Conservation (phyloP, 805 yeast species). For the Blastobotrys chiropterorum region DNA sequence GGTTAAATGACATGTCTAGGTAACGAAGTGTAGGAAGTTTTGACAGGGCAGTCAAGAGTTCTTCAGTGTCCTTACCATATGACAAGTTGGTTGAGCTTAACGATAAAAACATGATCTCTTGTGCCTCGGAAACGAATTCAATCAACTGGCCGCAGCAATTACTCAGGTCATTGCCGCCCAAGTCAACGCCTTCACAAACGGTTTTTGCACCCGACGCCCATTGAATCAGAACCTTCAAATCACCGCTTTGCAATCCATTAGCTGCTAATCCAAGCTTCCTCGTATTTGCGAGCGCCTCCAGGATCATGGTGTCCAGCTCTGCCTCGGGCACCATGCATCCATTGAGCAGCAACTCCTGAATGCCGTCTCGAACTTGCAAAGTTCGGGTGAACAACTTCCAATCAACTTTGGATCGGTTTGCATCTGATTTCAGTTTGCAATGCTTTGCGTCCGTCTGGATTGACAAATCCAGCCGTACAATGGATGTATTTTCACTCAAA, state of each 20-base stretch:
- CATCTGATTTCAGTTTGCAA: conserved; percentile 24
- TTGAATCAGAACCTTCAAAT: conserved; percentile 46
- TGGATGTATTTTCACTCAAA: conserved; percentile 14
- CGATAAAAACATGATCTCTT: conserved; percentile 45
- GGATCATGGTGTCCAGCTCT: conserved; percentile 51
- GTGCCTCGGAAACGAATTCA: conserved; percentile 17
- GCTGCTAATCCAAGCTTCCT: conserved; percentile 70
- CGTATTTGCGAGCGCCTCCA: conserved; percentile 52
- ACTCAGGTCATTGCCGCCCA: conserved; percentile 68
- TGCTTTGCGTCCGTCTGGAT: conserved; percentile 25
- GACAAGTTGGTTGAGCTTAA: conserved; percentile 57
- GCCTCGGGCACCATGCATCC: conserved; percentile 57
- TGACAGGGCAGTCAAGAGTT: conserved; percentile 42
- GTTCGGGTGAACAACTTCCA: conserved; percentile 76
- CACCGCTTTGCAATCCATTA: conserved; percentile 56
- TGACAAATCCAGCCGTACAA: conserved; percentile 25
- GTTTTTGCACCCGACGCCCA: conserved; percentile 48
- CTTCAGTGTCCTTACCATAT: conserved; percentile 39
- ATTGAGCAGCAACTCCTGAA: conserved; percentile 72
- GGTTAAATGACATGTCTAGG: conserved; percentile 69
- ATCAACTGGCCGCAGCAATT: conserved; percentile 8
- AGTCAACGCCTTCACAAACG: conserved; percentile 62
- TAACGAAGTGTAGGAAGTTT: conserved; percentile 53
- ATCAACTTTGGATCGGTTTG: conserved; percentile 69
- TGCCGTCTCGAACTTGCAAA: conserved; percentile 59